Evolutionary conservation across 306 rosid species (phyloP).

Genomic region (Senna siamea): DNA sequence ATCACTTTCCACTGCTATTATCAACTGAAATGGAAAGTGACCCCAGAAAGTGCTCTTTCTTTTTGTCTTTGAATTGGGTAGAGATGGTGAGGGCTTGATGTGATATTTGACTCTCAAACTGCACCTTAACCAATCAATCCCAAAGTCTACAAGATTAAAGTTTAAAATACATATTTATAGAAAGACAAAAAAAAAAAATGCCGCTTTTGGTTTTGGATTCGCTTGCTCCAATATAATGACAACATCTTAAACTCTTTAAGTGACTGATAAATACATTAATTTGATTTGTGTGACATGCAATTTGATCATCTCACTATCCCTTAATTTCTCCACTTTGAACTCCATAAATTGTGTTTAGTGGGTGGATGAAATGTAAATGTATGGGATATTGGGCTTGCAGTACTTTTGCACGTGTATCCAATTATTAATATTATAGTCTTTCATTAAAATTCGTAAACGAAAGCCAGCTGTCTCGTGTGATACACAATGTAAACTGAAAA

Average conservation of each 20-base stretch:
- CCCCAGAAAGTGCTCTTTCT: conserved; percentile 28
- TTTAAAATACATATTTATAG: neutral
- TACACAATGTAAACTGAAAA: conserved; percentile 48
- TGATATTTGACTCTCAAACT: conserved; percentile 40
- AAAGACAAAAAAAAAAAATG: conserved; percentile 39
- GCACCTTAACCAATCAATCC: conserved; percentile 42
- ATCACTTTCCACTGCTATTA: too few relatives aligned
- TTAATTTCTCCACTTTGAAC: conserved; percentile 41
- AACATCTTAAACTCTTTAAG: conserved; percentile 11
- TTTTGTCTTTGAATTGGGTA: neutral
- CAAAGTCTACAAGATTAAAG: neutral
- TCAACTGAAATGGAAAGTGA: conserved; percentile 37
- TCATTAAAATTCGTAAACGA: conserved; percentile 43
- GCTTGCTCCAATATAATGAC: conserved; percentile 21
- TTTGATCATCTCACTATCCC: neutral
- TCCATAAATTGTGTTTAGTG: conserved; percentile 46
- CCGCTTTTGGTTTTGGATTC: conserved; percentile 48
- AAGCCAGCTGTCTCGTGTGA: conserved; percentile 52
- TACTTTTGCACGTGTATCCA: conserved; percentile 60
- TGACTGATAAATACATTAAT: too few relatives aligned
- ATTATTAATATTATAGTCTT: conserved; percentile 28
- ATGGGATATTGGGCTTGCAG: conserved; percentile 31
- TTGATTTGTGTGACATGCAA: neutral
- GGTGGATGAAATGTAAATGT: too few relatives aligned
- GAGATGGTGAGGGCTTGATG: conserved; percentile 20